These are phyloP conservation scores for Suillus lakei DNA, from an alignment of 768 basidiomycete species.

Conservation along the genomic window DNA sequence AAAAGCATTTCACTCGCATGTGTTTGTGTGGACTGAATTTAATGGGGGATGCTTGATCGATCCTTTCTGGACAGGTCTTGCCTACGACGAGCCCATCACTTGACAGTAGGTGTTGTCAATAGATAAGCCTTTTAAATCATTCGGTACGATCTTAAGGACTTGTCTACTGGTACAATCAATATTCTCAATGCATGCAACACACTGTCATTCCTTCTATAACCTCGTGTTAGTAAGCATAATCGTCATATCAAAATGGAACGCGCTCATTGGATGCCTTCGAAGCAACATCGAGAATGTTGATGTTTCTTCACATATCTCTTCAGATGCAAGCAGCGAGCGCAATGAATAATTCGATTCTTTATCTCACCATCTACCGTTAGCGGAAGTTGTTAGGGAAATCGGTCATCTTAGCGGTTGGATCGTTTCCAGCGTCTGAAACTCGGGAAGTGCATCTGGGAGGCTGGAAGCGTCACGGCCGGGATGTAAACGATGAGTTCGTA, in stretches of 20 bases:
- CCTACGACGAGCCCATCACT: no score
- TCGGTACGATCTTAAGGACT: not conserved
- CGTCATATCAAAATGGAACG: not conserved
- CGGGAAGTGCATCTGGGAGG: no score
- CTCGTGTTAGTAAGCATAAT: not conserved
- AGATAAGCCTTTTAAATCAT: no score
- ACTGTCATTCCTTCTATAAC: not conserved
- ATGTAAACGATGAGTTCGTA: no score
- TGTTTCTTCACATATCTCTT: constrained; percentile 9
- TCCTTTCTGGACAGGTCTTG: no score
- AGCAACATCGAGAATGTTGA: not conserved
- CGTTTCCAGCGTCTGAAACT: not conserved
- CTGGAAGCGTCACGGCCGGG: no score
- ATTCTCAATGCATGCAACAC: not conserved
- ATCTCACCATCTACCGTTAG: not conserved
- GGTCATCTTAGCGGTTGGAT: no score
- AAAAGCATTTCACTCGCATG: constrained; percentile 6
- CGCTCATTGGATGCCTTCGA: not conserved
- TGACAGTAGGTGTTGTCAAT: no score
- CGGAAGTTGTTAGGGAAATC: no score
- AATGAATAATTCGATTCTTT: not conserved
- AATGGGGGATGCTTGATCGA: no score
- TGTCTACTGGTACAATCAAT: not conserved
- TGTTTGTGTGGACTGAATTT: not conserved
- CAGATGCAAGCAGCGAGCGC: not conserved